Evolutionary conservation across 2,329 filamentous ascomycete genomes (phyloP).

Genomic region (Albophoma yamanashiensis): DNA sequence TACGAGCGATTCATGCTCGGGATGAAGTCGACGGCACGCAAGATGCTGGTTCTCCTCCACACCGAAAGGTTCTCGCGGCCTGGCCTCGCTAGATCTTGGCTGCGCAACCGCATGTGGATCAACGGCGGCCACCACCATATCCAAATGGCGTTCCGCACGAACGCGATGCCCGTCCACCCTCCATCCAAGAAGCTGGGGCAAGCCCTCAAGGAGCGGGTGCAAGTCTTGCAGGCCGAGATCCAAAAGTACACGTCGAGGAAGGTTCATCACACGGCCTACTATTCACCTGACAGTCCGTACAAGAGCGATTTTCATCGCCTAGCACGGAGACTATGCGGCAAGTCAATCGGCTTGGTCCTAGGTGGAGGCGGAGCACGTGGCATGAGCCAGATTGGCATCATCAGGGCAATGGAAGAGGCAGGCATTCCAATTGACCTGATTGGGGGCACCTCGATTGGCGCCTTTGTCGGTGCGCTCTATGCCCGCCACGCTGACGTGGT

Average conservation of each 20-base stretch:
- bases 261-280: constrained; percentile 78
- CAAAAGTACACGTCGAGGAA: constrained; percentile 96
- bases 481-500: constrained; percentile 94
- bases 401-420: constrained; percentile 88
- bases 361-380: constrained; percentile 89
- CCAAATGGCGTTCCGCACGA: constrained; percentile 80
- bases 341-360: constrained; percentile 86
- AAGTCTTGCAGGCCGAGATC: constrained; percentile 91
- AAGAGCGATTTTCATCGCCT: constrained; percentile 96
- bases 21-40: constrained; percentile 93
- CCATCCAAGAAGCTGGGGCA: constrained; percentile 71
- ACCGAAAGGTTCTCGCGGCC: constrained; percentile 77
- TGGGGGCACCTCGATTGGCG: constrained; percentile 90
- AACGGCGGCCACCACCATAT: constrained; percentile 97
- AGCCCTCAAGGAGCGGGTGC: constrained; percentile 82
- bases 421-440: constrained; percentile 94
- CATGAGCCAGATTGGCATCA: constrained; percentile 87
- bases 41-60: constrained; percentile 84
- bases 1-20: constrained; percentile 94
- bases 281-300: constrained; percentile 82
- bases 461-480: constrained; percentile 91
- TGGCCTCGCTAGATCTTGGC: constrained; percentile 79
- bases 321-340: constrained; percentile 80
- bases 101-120: constrained; percentile 91
- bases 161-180: constrained; percentile 64